Evolutionary conservation across 306 rosid genomes (phyloP).

Genomic region (Begonia loranthoides): DNA sequence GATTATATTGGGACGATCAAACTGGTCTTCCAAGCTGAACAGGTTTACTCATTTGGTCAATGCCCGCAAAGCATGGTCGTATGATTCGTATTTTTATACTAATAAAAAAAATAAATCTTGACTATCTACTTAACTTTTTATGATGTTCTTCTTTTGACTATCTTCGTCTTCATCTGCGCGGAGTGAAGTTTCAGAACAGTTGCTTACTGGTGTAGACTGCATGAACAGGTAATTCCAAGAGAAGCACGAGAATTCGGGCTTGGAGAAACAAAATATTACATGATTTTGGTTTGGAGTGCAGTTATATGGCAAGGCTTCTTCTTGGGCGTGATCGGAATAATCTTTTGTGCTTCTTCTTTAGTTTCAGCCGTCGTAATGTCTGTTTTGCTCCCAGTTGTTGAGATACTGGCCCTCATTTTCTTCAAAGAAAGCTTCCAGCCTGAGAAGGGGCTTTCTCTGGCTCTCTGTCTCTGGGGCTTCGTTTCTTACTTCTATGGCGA

Average conservation of each 20-base stretch:
- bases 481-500: slow-evolving; percentile 60
- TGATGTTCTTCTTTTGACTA: too few species aligned
- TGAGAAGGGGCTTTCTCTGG: slow-evolving; percentile 35
- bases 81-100: too few species aligned
- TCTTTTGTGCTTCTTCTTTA: slow-evolving; percentile 39
- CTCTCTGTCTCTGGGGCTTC: slow-evolving; percentile 39
- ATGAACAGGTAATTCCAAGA: slow-evolving; percentile 1
- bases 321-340: slow-evolving; percentile 40
- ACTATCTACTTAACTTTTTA: too few species aligned
- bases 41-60: too few species aligned
- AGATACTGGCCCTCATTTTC: slow-evolving; percentile 32
- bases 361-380: slow-evolving; percentile 31
- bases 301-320: slow-evolving; percentile 39
- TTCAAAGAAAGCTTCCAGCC: slow-evolving; percentile 30
- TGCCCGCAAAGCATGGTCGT: too few species aligned
- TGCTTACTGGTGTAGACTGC: too few species aligned
- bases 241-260: background rate
- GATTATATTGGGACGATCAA: too few species aligned
- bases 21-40: too few species aligned
- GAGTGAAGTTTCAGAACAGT: too few species aligned
- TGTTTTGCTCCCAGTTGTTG: slow-evolving; percentile 23
- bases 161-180: too few species aligned
- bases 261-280: slow-evolving; percentile 20
- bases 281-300: slow-evolving; percentile 24
- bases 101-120: too few species aligned